Evolutionary conservation across 768 basidiomycete genomes (phyloP).

Genomic region (Lactifluus hygrophoroides): DNA sequence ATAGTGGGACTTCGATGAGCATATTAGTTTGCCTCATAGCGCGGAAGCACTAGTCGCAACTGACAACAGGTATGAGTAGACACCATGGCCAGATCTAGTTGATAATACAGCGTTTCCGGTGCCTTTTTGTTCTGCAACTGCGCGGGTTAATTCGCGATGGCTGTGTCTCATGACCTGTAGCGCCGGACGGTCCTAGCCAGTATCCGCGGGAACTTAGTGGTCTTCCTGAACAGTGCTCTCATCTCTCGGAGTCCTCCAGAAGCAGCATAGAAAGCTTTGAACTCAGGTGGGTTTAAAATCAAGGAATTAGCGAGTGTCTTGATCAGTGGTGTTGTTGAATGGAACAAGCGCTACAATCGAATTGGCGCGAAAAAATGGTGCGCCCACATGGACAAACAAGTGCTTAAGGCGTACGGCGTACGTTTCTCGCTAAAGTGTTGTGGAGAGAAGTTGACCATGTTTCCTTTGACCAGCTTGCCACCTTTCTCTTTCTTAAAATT

Average conservation of each 20-base stretch:
- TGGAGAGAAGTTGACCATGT: slow-evolving; percentile 10
- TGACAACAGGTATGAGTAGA: neutral
- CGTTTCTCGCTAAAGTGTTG: slow-evolving; percentile 5
- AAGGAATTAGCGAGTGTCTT: slow-evolving; percentile 1
- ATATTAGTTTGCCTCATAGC: neutral
- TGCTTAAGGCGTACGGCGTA: slow-evolving; percentile 30
- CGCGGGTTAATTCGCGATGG: no score
- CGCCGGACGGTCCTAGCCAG: neutral
- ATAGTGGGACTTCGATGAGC: neutral
- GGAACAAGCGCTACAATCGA: slow-evolving; percentile 8
- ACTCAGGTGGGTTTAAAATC: neutral
- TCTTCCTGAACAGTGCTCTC: neutral
- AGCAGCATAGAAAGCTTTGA: neutral
- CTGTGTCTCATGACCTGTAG: neutral
- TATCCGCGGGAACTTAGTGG: neutral
- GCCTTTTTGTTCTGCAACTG: neutral
- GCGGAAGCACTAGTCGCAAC: neutral
- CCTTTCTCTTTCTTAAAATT: neutral
- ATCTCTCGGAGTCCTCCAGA: neutral
- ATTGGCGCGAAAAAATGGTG: slow-evolving; percentile 24
- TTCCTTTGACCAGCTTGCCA: slow-evolving; percentile 7
- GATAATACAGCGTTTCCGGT: neutral
- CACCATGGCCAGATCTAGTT: neutral
- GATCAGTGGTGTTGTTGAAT: slow-evolving; percentile 5
- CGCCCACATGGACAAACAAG: slow-evolving; percentile 43